Conservation (phyloP, 768 basidiomycete genomes). For the Xerocomellus dryophilus region DNA sequence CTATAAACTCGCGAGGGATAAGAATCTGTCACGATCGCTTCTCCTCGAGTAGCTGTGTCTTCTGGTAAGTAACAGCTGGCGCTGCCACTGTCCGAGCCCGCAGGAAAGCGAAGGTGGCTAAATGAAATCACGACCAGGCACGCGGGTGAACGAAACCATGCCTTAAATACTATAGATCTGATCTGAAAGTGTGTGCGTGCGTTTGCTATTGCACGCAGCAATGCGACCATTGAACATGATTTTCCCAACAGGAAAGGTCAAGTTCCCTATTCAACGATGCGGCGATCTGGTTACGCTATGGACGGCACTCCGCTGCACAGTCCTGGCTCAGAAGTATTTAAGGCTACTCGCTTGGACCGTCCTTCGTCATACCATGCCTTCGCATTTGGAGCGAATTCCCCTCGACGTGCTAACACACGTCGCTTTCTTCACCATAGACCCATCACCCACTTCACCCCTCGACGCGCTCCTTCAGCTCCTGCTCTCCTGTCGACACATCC, state of each 20-base stretch:
- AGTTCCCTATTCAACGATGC: constrained; percentile 32
- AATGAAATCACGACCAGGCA: constrained; percentile 37
- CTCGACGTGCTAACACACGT: constrained; percentile 57
- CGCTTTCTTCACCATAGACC: constrained; percentile 44
- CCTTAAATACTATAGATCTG: constrained; percentile 34
- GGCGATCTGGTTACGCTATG: constrained; percentile 35
- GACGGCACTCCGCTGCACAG: constrained; percentile 31
- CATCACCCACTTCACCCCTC: constrained; percentile 39
- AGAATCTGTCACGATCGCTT: constrained; percentile 24
- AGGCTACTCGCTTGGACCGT: constrained; percentile 9
- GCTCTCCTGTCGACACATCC: constrained; percentile 43
- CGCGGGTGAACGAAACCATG: constrained; percentile 27
- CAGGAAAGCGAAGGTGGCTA: constrained; percentile 33
- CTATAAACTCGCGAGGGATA: constrained; percentile 7
- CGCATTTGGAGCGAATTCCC: constrained; percentile 48
- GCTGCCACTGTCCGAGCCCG: constrained; percentile 25
- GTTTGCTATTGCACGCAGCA: constrained; percentile 29
- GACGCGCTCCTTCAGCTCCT: constrained; percentile 42
- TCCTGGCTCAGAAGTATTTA: constrained; percentile 26
- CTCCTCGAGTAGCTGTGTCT: constrained; percentile 24
- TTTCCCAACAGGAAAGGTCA: constrained; percentile 36
- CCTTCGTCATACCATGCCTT: constrained; percentile 38
- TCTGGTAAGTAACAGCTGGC: constrained; percentile 14
- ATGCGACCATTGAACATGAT: constrained; percentile 30
- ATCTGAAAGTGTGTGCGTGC: constrained; percentile 33